Base-by-base conservation (phyloP, 495 filamentous ascomycete species). In the Daldinia concentrica region DNA sequence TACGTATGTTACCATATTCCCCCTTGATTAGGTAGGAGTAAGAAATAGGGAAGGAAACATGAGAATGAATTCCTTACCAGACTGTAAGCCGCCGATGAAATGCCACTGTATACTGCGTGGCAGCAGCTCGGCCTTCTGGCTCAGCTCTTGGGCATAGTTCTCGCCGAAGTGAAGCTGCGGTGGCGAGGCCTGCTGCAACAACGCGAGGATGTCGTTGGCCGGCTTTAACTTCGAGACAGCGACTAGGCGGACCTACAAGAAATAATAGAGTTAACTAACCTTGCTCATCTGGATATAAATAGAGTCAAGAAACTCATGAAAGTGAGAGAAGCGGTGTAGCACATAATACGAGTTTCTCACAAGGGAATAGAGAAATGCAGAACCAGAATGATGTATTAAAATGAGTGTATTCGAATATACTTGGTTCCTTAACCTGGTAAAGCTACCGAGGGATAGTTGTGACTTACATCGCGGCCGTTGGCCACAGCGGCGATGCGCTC, bases 141-240 rank as follows among this genome's bases (percentile, higher is more conserved):
- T 82, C 45, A 99, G 89, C 77, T 99, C 95, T 81, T 98, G 94
- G 14, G 92, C 86, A 84, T 99, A 99, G 82, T 99, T 99, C 81
- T 99, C 95, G 69, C 95, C 95, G 79, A 98, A 98, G 80, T 98
- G 93, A 57, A 83, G 72, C 45, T 97, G 94, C 0, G 78, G 69
- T 19, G 83, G 78, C 0, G 85, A 83, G 1, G 85, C 73, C 64
- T 88, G 82, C 82, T 96, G 90, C 26, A 48, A 24, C 2, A 99
- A 86, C 56, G 92, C 89, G 45, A 97, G 84, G 75, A 98, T 89
- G 81, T 98, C 96, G 60, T 90, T 88, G 58, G 89, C 92, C 11
- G 95, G 93, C 79, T 98, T 97, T 71, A 95, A 85, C 78, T 99
- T 99, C 17, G 93, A 97, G 58, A 99, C 94, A 34, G 94, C 94